Percentiles rank a stretch among this genome's conserved stretches.
These are phyloP conservation scores for Coemansia sp. DNA, from an alignment of 192 early-diverging fungal genomes.

Conservation along the genomic window DNA sequence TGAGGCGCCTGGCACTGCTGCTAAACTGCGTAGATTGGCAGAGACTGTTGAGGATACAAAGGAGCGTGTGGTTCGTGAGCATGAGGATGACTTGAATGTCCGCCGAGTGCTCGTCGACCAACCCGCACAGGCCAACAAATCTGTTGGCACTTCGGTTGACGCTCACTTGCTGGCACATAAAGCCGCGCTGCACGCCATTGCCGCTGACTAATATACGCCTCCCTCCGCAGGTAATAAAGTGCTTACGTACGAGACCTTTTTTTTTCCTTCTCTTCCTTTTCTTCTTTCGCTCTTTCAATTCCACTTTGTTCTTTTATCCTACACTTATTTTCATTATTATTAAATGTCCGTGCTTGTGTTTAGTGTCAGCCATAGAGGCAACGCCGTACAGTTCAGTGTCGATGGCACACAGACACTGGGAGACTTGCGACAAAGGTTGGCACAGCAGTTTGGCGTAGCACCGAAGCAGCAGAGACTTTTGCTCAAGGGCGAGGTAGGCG, in stretches of 20 bases:
- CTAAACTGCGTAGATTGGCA: constrained; percentile 15
- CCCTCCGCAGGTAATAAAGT: not conserved
- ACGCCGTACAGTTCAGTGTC: constrained; percentile 10
- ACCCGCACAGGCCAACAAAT: not conserved
- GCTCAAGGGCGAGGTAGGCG: constrained; percentile 21
- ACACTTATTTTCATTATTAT: not conserved
- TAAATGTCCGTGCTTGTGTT: constrained; percentile 14
- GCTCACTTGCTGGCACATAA: constrained; percentile 38
- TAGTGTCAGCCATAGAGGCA: constrained; percentile 35
- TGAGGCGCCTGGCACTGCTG: constrained; percentile 15
- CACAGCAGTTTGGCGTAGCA: constrained; percentile 28
- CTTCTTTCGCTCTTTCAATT: not conserved
- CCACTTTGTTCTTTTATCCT: not conserved
- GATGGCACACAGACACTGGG: constrained; percentile 21
- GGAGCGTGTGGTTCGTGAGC: not conserved
- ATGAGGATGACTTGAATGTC: not conserved
- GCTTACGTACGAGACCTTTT: not conserved
- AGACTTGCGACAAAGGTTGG: constrained; percentile 30
- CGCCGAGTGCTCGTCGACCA: constrained; percentile 1
- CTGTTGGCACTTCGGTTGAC: not conserved
- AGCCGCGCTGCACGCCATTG: constrained; percentile 47
- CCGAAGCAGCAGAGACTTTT: constrained; percentile 38
- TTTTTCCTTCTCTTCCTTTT: not conserved
- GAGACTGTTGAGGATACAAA: constrained; percentile 23
- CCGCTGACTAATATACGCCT: constrained; percentile 10